phyloP scores from a whole-genome alignment of 805 yeast species.

The Barnettozyma wickerhamii region DNA sequence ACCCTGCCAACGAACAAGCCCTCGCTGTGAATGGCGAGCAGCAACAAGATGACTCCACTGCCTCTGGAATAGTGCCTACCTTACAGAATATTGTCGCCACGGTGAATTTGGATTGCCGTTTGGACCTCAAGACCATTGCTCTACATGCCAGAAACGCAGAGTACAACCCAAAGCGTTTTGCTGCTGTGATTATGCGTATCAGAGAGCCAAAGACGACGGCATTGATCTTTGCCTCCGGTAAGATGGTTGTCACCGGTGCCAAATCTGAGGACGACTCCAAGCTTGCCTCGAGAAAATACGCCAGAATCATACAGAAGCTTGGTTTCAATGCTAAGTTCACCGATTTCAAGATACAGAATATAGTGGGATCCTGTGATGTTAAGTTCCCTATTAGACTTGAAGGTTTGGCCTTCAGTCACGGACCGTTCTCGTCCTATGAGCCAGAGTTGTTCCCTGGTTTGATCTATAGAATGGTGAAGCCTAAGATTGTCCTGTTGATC shows the following conservation, averaged over 20 bases:
- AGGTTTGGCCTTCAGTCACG: constrained; percentile 97
- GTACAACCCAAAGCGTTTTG: constrained; percentile 97
- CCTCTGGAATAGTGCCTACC: constrained; percentile 96
- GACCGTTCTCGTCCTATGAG: constrained; percentile 97
- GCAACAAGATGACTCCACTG: constrained; percentile 58
- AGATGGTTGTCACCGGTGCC: constrained; percentile 99
- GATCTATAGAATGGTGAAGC: constrained; percentile 99
- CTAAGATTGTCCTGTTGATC: constrained; percentile 91
- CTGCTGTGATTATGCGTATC: constrained; percentile 99
- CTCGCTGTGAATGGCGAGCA: constrained; percentile 4
- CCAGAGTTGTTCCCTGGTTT: constrained; percentile 98
- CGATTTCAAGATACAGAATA: constrained; percentile 96
- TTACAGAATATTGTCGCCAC: constrained; percentile 94
- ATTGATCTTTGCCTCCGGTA: constrained; percentile 95
- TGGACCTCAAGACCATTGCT: constrained; percentile 95
- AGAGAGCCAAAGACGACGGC: constrained; percentile 99
- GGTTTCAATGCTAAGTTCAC: constrained; percentile 98
- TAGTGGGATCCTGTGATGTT: constrained; percentile 98
- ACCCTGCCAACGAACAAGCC: constrained; percentile 3
- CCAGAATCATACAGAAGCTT: constrained; percentile 94
- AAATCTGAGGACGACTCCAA: constrained; percentile 98
- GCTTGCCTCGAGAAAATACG: constrained; percentile 94
- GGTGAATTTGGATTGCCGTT: constrained; percentile 91
- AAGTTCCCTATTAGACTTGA: constrained; percentile 96
- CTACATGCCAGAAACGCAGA: constrained; percentile 98